These are phyloP conservation scores for Hirsutella minnesotensis DNA, from an alignment of 2,329 filamentous ascomycete species.

Conservation along the genomic window DNA sequence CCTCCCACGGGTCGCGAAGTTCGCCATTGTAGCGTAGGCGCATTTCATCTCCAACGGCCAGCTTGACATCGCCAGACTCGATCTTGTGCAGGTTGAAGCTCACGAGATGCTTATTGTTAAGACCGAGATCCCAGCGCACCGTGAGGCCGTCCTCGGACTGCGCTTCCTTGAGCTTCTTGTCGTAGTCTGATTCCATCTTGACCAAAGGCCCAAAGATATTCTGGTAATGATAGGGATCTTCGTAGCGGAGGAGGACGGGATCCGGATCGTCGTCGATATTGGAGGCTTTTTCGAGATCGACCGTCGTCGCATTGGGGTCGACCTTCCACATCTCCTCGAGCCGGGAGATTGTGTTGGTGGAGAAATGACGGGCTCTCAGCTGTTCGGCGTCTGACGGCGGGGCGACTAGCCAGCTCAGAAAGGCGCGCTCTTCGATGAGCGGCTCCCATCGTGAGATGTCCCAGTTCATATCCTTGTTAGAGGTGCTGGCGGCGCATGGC, in stretches of 20 bases:
- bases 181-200: slow-evolving; percentile 98
- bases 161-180: slow-evolving; percentile 96
- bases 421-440: slow-evolving; percentile 91
- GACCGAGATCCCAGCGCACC: slow-evolving; percentile 85
- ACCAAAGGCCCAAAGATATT: slow-evolving; percentile 97
- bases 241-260: slow-evolving; percentile 84
- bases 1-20: slow-evolving; percentile 85
- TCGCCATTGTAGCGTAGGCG: slow-evolving; percentile 93
- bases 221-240: slow-evolving; percentile 96
- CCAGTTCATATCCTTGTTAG: slow-evolving; percentile 99
- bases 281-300: slow-evolving; percentile 81
- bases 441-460: slow-evolving; percentile 97
- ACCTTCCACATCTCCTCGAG: slow-evolving; percentile 99
- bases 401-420: slow-evolving; percentile 85
- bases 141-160: slow-evolving; percentile 94
- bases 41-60: slow-evolving; percentile 98
- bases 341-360: slow-evolving; percentile 88
- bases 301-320: slow-evolving; percentile 75
- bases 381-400: slow-evolving; percentile 89
- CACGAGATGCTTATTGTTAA: slow-evolving; percentile 95
- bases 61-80: slow-evolving; percentile 92
- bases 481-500: slow-evolving; percentile 87
- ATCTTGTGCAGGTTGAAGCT: slow-evolving; percentile 95
- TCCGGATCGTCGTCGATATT: slow-evolving; percentile 92
- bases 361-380: slow-evolving; percentile 84